These are phyloP conservation scores for Aspergillus fumigatus DNA, from an alignment of 2,329 filamentous ascomycete genomes.

Conservation along the genomic window DNA sequence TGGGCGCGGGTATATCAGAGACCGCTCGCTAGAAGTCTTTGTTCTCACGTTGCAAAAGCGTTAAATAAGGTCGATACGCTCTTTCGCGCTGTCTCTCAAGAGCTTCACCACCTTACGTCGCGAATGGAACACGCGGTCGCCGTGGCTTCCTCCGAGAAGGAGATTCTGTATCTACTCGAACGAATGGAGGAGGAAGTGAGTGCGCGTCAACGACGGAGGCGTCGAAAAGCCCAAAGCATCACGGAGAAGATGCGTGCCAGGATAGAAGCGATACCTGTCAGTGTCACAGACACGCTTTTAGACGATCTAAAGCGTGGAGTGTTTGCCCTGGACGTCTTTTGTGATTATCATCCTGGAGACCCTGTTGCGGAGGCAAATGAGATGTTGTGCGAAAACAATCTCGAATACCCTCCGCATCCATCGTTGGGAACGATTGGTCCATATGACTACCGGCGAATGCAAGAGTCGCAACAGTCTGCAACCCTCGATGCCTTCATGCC, in stretches of 20 bases:
- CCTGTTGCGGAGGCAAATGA: conserved; percentile 21
- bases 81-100: conserved; percentile 21
- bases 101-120: conserved; percentile 22
- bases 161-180: conserved; percentile 20
- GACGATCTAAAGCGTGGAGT: conserved; percentile 29
- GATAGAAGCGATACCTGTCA: conserved; percentile 26
- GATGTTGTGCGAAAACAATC: conserved; percentile 4
- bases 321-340: conserved; percentile 24
- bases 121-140: conserved; percentile 15
- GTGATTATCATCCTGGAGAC: conserved; percentile 31
- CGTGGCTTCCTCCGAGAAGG: conserved; percentile 14
- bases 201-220: conserved; percentile 16
- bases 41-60: conserved; percentile 10
- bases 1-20: conserved; percentile 25
- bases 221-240: conserved; percentile 18
- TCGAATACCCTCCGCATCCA: not conserved
- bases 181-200: conserved; percentile 23
- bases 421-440: conserved; percentile 9
- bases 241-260: conserved; percentile 19
- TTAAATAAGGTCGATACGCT: conserved; percentile 20
- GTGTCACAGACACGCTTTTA: conserved; percentile 24
- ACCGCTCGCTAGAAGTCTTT: conserved; percentile 13
- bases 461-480: conserved; percentile 10
- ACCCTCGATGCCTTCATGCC: conserved; percentile 7
- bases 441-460: conserved; percentile 13